Percentiles rank a stretch among this genome's conserved stretches.
These are phyloP conservation scores for Mycena albidolilacea DNA, from an alignment of 768 basidiomycete genomes.

Conservation along the genomic window DNA sequence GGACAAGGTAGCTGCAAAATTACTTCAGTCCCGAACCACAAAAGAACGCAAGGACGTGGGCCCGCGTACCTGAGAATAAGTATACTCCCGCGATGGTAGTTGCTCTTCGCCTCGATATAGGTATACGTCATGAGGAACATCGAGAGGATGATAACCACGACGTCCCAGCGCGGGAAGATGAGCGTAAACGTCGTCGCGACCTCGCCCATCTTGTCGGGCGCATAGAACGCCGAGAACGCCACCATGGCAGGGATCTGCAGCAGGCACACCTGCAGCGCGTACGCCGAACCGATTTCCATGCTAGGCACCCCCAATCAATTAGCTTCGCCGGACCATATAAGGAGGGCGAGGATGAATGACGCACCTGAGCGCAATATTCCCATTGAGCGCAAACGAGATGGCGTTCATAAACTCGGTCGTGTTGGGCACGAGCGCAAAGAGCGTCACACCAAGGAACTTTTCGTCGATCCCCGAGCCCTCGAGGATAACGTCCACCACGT, in stretches of 20 bases:
- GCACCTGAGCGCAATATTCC: slow-evolving; percentile 95
- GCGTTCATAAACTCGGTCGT: slow-evolving; percentile 99
- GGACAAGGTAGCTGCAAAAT: slow-evolving; percentile 85
- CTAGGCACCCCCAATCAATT: slow-evolving; percentile 56
- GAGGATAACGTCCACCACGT: slow-evolving; percentile 95
- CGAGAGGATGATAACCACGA: slow-evolving; percentile 92
- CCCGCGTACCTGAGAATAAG: slow-evolving; percentile 87
- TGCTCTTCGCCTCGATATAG: slow-evolving; percentile 98
- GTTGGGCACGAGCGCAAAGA: slow-evolving; percentile 98
- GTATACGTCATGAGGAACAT: slow-evolving; percentile 99
- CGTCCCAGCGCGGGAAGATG: slow-evolving; percentile 99
- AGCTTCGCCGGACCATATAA: slow-evolving; percentile 2
- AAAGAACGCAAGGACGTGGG: not conserved
- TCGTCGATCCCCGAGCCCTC: slow-evolving; percentile 94
- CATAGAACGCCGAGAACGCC: slow-evolving; percentile 97
- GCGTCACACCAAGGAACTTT: slow-evolving; percentile 96
- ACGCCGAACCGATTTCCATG: slow-evolving; percentile 99
- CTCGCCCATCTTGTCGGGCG: slow-evolving; percentile 88
- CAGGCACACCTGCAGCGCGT: slow-evolving; percentile 97
- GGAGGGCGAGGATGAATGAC: slow-evolving; percentile 38
- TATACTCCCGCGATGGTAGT: slow-evolving; percentile 97
- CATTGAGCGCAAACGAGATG: slow-evolving; percentile 96
- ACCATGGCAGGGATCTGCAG: slow-evolving; percentile 99
- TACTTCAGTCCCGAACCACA: not conserved
- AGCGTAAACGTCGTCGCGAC: slow-evolving; percentile 96